Base-by-base conservation (phyloP, 2,329 filamentous ascomycete genomes). In the Phialocephala subalpina region DNA sequence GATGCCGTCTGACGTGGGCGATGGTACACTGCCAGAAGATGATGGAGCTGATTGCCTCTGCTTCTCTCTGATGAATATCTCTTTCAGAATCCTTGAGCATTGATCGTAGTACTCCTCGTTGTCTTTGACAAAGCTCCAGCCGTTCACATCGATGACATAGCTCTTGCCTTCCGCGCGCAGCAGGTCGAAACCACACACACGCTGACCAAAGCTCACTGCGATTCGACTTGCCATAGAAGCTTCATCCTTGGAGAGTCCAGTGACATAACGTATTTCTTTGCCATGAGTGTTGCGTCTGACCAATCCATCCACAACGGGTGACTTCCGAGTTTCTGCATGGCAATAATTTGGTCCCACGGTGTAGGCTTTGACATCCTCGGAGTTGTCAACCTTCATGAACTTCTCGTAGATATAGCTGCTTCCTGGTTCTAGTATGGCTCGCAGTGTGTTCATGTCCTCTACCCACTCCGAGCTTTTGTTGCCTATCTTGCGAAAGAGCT, bases 101-200 rank as follows among this genome's bases (percentile, higher is more conserved):
- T 93, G 93, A 75, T 98, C 92, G 77, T 99, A 99, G 79, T 99
- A 99, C 67, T 97, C 94, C 69, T 97, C 95, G 74, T 99, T 99
- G 78, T 99, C 97, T 78, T 99, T 99, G 78, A 99, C 96, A 75
- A 99, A 99, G 76, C 95, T 98, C 97, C 97, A 99, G 14, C 96
- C 96, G 78, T 99, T 99, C 73, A 99, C 96, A 74, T 99, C 96
- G 72, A 99, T 99, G 58, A 99, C 96, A 79, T 93, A 99, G 77
- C 95, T 98, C 78, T 93, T 93, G 18, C 94, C 93, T 58, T 89
- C 90, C 14, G 94, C 93, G 33, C 97, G 90, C 64, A 99, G 83
- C 67, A 99, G 84, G 77, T 99, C 96, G 74, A 99, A 99, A 0
- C 96, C 96, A 76, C 96, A 99, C 2, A 99, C 94, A 62, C 93